Evolutionary conservation across 495 filamentous ascomycete species (phyloP), one percentile per base, ranked within the genome.

Genomic region (Aspergillus egyptiacus): DNA sequence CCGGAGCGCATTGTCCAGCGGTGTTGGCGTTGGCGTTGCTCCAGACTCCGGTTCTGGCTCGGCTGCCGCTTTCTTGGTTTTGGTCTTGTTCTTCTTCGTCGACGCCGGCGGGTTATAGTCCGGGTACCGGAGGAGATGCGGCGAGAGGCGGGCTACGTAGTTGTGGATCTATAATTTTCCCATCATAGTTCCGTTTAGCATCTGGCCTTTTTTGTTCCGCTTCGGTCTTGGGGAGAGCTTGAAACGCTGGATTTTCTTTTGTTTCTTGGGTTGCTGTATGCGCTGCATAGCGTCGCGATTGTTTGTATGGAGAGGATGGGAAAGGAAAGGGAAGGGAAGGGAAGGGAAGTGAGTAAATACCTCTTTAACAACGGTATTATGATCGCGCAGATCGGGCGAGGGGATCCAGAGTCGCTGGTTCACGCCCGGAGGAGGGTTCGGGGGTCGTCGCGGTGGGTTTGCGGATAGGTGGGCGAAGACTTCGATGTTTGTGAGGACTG

Each of bases 401-500:
- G 71, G 71, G 2, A 69, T 58, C 62, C 64, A 74, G 44, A 68
- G 61, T 19, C 63, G 52, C n/a, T 64, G 58, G 34, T 67, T 66
- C 11, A 44, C 41, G 27, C 41, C 41, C 35, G 63, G 65, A 24
- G 68, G 71, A 18, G 65, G 63, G 46, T 65, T 67, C 1, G 69
- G 66, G 5, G 69, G 63, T 46, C 65, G 64, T 56, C 68, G 66
- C 38, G 70, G 71, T 33, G 71, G 70, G 44, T 73, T 75, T 24
- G 71, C 62, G 0, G 62, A 68, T 42, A 86, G 58, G 59, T 83
- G 80, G 15, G 72, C 60, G 25, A 78, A 72, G 49, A 86, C 82
- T 65, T 86, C 82, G 50, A 80, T 69, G 60, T 84, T 84, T 55
- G 80, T 80, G 63, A 85, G 73, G 39, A 71, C 72, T 15, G 79